Evolutionary conservation across 768 basidiomycete species (phyloP), one percentile per base, ranked within the genome.

Genomic region (Suillus weaverae): DNA sequence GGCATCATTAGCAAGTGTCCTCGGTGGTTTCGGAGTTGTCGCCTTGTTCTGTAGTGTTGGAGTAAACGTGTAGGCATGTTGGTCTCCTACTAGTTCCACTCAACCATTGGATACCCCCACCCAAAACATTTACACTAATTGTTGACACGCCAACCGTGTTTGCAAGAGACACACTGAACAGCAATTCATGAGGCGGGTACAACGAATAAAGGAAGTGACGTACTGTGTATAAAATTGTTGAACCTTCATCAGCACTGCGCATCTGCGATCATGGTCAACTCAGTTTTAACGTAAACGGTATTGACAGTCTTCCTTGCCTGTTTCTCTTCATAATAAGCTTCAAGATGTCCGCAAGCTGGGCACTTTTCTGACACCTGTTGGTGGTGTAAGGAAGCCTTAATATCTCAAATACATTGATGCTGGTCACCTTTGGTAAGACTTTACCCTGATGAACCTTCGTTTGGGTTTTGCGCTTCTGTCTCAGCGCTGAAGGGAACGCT

Each of bases 161-260:
- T 87, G 83, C 91, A 92, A 59, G 84, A 82, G 36, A 81, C 84
- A 65, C 91, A 94, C 92, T 94, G 72, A 48, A 41, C 64, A 48
- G 10, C 41, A 64, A 65, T 46, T 7, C 32, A 64, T 0, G 33
- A 38, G 20, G 59, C 43, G 8, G 26, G 53, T 39, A 50, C 35
- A 44, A 38, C n/a, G 61, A 43, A 59, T 30, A 14, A 26, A 16
- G 57, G 36, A 50, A 56, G 57, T 67, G 38, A 82, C 91, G 66
- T 73, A 95, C 95, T n/a, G 89, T 94, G 77, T 96, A 97, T 75
- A 97, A 89, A 70, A 96, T 89, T 14, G 95, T 97, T 38, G 93
- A 92, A 4, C 95, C 95, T 82, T 97, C 95, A 77, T 97, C 95
- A 44, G 94, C 95, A 68, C 93, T 92, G 59, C 95, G 87, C 74